Evolutionary conservation across 1,284 basidiomycete species (phyloP), one percentile per base, ranked within the genome.

Genomic region (Cutaneotrichosporon mucoides): DNA sequence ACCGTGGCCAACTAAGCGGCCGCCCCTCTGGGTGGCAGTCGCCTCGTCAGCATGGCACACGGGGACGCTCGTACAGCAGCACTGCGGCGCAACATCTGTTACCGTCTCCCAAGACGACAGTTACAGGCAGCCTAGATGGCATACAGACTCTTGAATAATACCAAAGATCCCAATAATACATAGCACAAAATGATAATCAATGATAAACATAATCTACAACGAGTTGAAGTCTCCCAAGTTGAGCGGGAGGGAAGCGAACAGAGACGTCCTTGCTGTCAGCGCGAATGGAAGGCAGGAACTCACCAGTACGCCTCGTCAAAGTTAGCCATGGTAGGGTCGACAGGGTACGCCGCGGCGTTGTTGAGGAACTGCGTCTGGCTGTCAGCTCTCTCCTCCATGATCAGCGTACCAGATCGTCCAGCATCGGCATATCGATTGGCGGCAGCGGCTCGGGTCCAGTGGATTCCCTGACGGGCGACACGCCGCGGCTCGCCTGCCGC

Each of bases 241-340:
- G 40, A 41, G 40, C 11, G 40, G 40, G 5, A 41, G 9, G 5
- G 40, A 9, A 5, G 40, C 40, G 40, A 41, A 41, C 11, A 41
- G 40, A 5, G 40, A 10, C 40, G 40, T 41, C 40, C 40, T 24
- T 41, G 40, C 11, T 12, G 40, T 41, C 40, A 41, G 40, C 40
- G 11, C 11, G 5, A 41, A 9, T 13, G 5, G 11, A 48, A 24
- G 6, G 35, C 24, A 24, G 46, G 24, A 24, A 24, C 46, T 33
- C 33, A 33, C 46, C 46, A 48, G 33, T 48, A 48, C 33, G 46
- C 46, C 46, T 48, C 46, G 33, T 48, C 46, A 13, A 48, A 48
- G 24, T 10, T 13, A 7, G 46, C 46, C 46, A 48, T 48, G 33
- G 11, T 48, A 6, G 46, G 46, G 46, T 48, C 46, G 16, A 48